Conservation (phyloP, 2,329 filamentous ascomycete genomes). For the Ophiostoma fasciatum region DNA sequence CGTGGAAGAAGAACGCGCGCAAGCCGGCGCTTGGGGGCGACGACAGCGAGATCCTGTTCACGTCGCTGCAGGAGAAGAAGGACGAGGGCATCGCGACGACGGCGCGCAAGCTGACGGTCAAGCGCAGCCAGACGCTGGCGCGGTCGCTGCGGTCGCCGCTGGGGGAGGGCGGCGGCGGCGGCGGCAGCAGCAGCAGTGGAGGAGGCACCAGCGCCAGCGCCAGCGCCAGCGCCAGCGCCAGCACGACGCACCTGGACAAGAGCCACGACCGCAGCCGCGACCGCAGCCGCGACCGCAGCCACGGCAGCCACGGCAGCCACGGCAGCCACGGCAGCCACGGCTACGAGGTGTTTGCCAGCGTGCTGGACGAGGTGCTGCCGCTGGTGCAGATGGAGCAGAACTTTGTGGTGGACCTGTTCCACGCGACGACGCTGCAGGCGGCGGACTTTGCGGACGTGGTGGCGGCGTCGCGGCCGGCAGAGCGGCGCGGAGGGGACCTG, state of each 20-base stretch:
- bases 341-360: conserved; percentile 67
- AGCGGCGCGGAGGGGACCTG: conserved; percentile 48
- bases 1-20: conserved; percentile 67
- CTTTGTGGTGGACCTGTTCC: conserved; percentile 94
- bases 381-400: conserved; percentile 90
- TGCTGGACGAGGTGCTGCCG: conserved; percentile 68
- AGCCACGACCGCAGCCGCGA: conserved; percentile 21
- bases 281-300: conserved; percentile 33
- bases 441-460: conserved; percentile 76
- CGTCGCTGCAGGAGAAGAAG: conserved; percentile 69
- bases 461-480: conserved; percentile 45
- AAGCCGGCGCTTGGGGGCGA: conserved; percentile 53
- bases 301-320: not conserved
- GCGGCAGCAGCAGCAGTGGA: not conserved
- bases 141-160: conserved; percentile 55
- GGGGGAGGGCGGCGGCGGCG: conserved; percentile 30
- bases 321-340: conserved; percentile 56
- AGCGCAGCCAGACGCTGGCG: conserved; percentile 77
- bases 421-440: conserved; percentile 71
- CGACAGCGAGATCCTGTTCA: conserved; percentile 77
- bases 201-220: not conserved
- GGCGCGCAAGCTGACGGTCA: conserved; percentile 83
- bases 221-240: not conserved
- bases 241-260: not conserved
- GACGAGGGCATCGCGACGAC: conserved; percentile 58